Evolutionary conservation across 148 eudicot genomes (phyloP), one percentile per base, ranked within the genome.

Genomic region (Vaccinium corymbosum): DNA sequence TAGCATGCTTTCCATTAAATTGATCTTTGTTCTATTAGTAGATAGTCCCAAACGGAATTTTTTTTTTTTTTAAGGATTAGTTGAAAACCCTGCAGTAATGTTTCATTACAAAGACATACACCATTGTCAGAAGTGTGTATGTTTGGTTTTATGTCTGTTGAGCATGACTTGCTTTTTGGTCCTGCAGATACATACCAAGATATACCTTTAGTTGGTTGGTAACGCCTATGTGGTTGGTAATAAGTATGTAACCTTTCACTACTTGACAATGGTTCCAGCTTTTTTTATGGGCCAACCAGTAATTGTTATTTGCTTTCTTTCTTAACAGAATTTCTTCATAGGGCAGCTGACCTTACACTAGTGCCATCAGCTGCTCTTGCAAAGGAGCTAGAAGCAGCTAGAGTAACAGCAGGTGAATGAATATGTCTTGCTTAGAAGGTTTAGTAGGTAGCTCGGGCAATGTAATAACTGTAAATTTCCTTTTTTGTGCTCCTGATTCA

Each of bases 121-220:
- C 9, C 61, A 4, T 29, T 72, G 57, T 70, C 19, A 66, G 13
- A 50, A 14, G 46, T 29, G 59, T 50, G 14, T 15, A 81, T 68
- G 19, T 71, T 1, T 10, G 51, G 78, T 8, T 78, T 11, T 76
- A 64, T 68, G 29, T 29, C 27, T 42, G 49, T 81, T 83, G 83
- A 83, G 76, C 78, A 68, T 81, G 15, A 50, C 16, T 83, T 71
- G 13, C 81, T 86, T 11, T 74, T 82, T 80, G 46, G 79, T 15
- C 84, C 74, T 86, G 86, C 94, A 97, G 99, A 82, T 97, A 97
- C 85, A 94, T 97, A 79, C 99, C 99, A 27, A 93, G 98, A 88
- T 97, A 97, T 87, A 97, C 99, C 38, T 97, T 92, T 87, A 97
- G 99, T 86, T 97, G 99, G 98, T 90, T 97, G 86, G 99, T 97